Evolutionary conservation across 306 rosid species (phyloP).

Genomic region (Fagus sylvatica): DNA sequence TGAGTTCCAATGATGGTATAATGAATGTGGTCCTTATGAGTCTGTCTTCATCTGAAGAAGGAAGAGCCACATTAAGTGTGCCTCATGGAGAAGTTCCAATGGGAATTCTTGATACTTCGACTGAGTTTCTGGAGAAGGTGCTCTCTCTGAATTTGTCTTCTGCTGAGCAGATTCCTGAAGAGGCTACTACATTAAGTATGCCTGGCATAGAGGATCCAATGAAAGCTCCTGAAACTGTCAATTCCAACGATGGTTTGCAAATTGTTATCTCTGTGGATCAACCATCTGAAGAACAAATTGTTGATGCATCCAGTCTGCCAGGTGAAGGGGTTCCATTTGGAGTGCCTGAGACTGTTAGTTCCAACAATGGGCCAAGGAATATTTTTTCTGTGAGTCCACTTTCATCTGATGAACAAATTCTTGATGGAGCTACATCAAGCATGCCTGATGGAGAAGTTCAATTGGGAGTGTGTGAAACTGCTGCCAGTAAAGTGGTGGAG

Average conservation of each 20-base stretch:
- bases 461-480: conserved; percentile 24
- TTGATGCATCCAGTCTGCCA: conserved; percentile 22
- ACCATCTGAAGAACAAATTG: conserved; percentile 23
- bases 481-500: conserved; percentile 31
- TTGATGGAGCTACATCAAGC: conserved; percentile 18
- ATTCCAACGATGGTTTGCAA: conserved; percentile 18
- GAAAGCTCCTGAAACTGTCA: conserved; percentile 15
- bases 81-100: conserved; percentile 30
- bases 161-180: conserved; percentile 29
- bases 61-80: conserved; percentile 18
- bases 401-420: conserved; percentile 28
- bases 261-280: conserved; percentile 19
- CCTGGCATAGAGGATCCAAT: conserved; percentile 23
- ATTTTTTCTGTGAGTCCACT: conserved; percentile 22
- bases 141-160: conserved; percentile 19
- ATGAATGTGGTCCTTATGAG: neutral
- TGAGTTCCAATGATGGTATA: conserved; percentile 15
- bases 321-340: conserved; percentile 28
- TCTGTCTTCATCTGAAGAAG: conserved; percentile 24
- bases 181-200: conserved; percentile 3
- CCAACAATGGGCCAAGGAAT: conserved; percentile 14
- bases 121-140: conserved; percentile 20
- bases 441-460: conserved; percentile 29
- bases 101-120: neutral
- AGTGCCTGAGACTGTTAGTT: conserved; percentile 21